phyloP scores from a whole-genome alignment of 495 filamentous ascomycete species.

The Penicillium lividum region DNA sequence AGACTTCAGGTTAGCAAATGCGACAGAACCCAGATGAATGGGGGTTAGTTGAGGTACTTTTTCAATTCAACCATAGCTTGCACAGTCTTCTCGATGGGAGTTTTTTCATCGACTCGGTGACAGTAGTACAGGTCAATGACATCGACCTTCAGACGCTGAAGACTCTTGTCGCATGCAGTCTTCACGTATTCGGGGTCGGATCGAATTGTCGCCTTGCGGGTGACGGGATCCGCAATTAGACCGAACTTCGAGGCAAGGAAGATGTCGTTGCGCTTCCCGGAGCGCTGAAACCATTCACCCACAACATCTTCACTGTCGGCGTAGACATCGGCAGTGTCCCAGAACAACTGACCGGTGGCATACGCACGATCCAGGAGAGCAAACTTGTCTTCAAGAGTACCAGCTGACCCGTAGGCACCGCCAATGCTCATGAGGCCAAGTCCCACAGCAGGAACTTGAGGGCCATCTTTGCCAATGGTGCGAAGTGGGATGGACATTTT shows the following conservation, averaged over 20 bases:
- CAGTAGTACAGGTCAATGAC: constrained; percentile 64
- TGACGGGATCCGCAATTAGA: constrained; percentile 15
- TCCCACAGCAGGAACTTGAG: constrained; percentile 54
- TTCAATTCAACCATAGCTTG: constrained; percentile 60
- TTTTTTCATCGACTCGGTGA: constrained; percentile 37
- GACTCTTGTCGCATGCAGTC: constrained; percentile 50
- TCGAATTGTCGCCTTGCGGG: constrained; percentile 24
- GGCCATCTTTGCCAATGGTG: constrained; percentile 53
- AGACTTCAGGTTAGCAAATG: background rate
- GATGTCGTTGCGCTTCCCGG: constrained; percentile 56
- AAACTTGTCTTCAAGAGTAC: constrained; percentile 33
- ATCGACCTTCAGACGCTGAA: constrained; percentile 52
- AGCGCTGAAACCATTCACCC: constrained; percentile 57
- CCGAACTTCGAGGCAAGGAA: constrained; percentile 62
- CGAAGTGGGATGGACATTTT: constrained; percentile 30
- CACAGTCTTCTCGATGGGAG: constrained; percentile 59
- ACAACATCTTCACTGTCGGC: constrained; percentile 48
- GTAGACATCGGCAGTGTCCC: constrained; percentile 60
- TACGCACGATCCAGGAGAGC: constrained; percentile 46
- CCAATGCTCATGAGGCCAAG: constrained; percentile 57
- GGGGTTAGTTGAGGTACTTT: constrained; percentile 27
- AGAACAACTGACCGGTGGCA: constrained; percentile 56
- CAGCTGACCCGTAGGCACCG: constrained; percentile 46
- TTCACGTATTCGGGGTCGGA: constrained; percentile 56
- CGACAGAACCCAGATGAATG: background rate